Evolutionary conservation across 768 basidiomycete genomes (phyloP), one percentile per base, ranked within the genome.

Genomic region (Pulveroboletus sp.): DNA sequence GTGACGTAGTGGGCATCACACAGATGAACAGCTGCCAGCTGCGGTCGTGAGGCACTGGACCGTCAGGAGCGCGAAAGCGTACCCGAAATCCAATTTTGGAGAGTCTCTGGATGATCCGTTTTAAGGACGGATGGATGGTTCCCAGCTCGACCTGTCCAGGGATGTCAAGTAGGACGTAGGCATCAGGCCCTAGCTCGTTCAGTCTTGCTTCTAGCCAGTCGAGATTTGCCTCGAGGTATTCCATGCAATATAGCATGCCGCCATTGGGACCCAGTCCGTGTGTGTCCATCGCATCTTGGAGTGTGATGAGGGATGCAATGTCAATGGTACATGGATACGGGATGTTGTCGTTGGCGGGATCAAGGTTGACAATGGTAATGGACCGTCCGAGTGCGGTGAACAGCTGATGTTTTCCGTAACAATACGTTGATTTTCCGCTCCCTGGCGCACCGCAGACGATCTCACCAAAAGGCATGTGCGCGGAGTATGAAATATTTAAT

Each of bases 1-100:
- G 94, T 95, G 59, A 98, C 88, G 66, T 97, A 94, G 69, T 95
- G 92, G 1, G 97, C 90, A 71, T 99, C 95, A 67, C 93, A 97
- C 2, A 99, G 76, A 68, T 98, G 93, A 8, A 98, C 90, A 8
- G 90, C 90, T 45, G 91, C 93, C 56, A 98, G 74, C 94, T 97
- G 61, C 29, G 27, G 16, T 34, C 35, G 32, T 47, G 27, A 13
- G 12, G 27, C 12, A 29, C 27, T 29, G 9, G 27, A 2, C 8
- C 12, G 50, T 36, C 27, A 40, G 47, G 17, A 40, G 50, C n/a
- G 14, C 17, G 37, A 39, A 70, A 11, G 73, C 93, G 72, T 70
- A 98, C 95, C 72, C 95, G 77, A 64, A 90, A 94, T 14, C 85
- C 85, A 59, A 73, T 65, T 71, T 91, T 94, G 35, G 74, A 73